These are phyloP conservation scores for Cyclocybe cylindracea DNA, from an alignment of 768 basidiomycete species.

Conservation along the genomic window DNA sequence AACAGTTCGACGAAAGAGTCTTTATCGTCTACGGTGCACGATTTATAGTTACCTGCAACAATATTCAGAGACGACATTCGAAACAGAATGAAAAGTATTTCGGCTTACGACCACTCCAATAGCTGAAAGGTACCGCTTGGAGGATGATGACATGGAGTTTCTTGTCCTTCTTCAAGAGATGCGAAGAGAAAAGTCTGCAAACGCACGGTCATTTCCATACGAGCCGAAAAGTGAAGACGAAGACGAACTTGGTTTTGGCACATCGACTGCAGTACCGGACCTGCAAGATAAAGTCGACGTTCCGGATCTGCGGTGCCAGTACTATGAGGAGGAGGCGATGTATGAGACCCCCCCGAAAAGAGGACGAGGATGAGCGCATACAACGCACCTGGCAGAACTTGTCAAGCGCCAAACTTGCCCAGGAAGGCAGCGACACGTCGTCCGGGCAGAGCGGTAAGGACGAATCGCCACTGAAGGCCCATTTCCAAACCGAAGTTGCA, in stretches of 20 bases:
- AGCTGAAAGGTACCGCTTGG: conserved; percentile 9
- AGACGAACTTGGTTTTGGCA: conserved; percentile 20
- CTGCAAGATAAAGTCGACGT: conserved; percentile 26
- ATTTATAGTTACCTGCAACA: conserved; percentile 4
- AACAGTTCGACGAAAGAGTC: conserved; percentile 20
- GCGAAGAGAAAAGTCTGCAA: conserved; percentile 3
- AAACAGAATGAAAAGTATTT: background rate
- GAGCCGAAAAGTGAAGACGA: background rate
- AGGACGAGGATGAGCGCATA: no score
- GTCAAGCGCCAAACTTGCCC: conserved; percentile 20
- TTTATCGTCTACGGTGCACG: conserved; percentile 16
- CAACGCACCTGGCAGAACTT: conserved; percentile 22
- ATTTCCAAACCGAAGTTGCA: conserved; percentile 24
- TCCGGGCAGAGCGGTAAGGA: conserved; percentile 19
- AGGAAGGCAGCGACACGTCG: conserved; percentile 23
- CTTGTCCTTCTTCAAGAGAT: conserved; percentile 2
- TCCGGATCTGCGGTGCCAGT: conserved; percentile 15
- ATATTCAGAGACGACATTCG: background rate
- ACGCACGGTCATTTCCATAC: background rate
- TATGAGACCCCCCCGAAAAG: no score
- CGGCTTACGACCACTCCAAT: conserved; percentile 3
- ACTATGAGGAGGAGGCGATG: no score
- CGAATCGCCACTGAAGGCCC: conserved; percentile 9
- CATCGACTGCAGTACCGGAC: conserved; percentile 26
- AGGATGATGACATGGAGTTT: conserved; percentile 6